Percentiles rank a stretch among this genome's conserved stretches.
These are phyloP conservation scores for Daphne laureola DNA, from an alignment of 441 rosid genomes.

Conservation along the genomic window DNA sequence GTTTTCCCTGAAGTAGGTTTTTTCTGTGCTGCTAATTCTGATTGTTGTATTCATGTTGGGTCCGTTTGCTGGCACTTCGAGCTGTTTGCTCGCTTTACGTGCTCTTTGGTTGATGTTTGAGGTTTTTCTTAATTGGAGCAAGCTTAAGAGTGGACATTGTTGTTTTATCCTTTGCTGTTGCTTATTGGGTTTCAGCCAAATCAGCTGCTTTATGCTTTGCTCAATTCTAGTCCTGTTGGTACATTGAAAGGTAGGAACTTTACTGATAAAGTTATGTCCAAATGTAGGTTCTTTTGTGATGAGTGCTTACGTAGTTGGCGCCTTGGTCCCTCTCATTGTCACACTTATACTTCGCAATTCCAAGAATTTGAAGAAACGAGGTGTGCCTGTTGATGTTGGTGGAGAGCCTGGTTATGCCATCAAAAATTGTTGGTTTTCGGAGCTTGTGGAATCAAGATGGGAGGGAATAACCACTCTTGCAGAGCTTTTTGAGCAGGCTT, in stretches of 20 bases:
- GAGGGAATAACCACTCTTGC: slow-evolving; percentile 77
- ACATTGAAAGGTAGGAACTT: no score
- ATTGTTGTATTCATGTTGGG: neutral
- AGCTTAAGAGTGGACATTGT: neutral
- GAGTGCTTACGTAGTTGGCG: slow-evolving; percentile 71
- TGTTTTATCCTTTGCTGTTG: neutral
- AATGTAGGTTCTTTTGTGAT: slow-evolving; percentile 18
- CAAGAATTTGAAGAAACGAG: slow-evolving; percentile 63
- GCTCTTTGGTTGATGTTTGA: neutral
- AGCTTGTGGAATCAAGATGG: slow-evolving; percentile 71
- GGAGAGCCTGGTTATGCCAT: slow-evolving; percentile 78
- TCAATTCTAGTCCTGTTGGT: no score
- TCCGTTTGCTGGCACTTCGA: neutral
- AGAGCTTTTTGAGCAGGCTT: slow-evolving; percentile 78
- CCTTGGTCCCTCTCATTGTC: slow-evolving; percentile 63
- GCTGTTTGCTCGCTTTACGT: neutral
- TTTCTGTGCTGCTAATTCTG: neutral
- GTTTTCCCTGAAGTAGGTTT: neutral
- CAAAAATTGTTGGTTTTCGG: slow-evolving; percentile 44
- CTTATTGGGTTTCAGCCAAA: no score
- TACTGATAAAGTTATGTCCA: no score
- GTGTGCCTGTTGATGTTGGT: slow-evolving; percentile 70
- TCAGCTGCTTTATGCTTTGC: no score
- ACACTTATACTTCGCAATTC: slow-evolving; percentile 56
- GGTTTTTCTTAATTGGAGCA: no score